Conservation (phyloP, 495 filamentous ascomycete species). For the Aspergillus panamensis region DNA sequence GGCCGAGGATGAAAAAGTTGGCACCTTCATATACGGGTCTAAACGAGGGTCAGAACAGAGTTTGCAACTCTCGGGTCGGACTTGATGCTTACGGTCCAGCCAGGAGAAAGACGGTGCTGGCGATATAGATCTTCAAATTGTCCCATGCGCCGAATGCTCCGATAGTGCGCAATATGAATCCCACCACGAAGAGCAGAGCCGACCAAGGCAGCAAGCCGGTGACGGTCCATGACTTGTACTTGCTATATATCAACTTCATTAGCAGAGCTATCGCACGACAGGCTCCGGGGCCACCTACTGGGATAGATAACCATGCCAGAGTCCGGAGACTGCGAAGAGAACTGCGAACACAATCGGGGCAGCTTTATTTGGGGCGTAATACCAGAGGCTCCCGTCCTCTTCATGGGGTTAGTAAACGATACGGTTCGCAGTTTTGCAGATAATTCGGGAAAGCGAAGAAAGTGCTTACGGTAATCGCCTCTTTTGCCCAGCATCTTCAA, state of each 20-base stretch:
- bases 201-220: conserved; percentile 54
- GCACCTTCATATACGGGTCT: conserved; percentile 70
- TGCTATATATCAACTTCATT: conserved; percentile 19
- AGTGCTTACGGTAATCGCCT: conserved; percentile 19
- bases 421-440: neutral
- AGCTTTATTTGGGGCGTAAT: conserved; percentile 72
- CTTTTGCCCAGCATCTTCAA: conserved; percentile 17
- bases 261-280: neutral
- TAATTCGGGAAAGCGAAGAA: neutral
- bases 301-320: conserved; percentile 60
- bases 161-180: conserved; percentile 56
- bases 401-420: conserved; percentile 12
- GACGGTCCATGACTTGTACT: conserved; percentile 50
- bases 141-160: conserved; percentile 56
- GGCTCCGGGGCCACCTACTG: conserved; percentile 35
- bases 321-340: conserved; percentile 58
- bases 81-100: conserved; percentile 55
- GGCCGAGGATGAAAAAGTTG: conserved; percentile 74
- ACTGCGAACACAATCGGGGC: conserved; percentile 65
- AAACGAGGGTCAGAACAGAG: neutral
- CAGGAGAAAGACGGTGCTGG: conserved; percentile 58
- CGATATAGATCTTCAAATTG: conserved; percentile 55
- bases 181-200: conserved; percentile 49
- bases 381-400: conserved; percentile 57
- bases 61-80: neutral